These are phyloP conservation scores for Aureobasidium leucospermi DNA, from an alignment of 2,329 filamentous ascomycete species.

Conservation along the genomic window DNA sequence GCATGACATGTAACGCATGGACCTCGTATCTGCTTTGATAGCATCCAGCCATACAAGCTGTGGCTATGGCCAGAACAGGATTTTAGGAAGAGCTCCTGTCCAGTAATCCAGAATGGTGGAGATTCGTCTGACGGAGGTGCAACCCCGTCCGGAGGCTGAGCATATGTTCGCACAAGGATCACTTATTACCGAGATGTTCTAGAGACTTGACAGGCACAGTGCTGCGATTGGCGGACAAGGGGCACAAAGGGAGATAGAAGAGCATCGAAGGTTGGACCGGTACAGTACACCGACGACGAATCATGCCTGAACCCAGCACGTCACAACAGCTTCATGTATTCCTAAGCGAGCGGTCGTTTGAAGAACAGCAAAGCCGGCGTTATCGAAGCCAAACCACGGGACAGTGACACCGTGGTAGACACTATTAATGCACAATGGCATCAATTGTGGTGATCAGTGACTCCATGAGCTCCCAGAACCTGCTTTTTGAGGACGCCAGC, in stretches of 20 bases:
- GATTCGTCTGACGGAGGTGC: too few species aligned
- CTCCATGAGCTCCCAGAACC: not conserved
- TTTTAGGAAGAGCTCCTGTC: too few species aligned
- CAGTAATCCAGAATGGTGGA: too few species aligned
- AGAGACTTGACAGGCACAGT: not conserved
- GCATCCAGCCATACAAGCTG: too few species aligned
- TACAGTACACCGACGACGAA: not conserved
- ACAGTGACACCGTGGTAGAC: conserved; percentile 1
- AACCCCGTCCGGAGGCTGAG: not conserved
- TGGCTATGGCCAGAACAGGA: too few species aligned
- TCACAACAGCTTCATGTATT: not conserved
- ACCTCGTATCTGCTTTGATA: too few species aligned
- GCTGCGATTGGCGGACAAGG: not conserved
- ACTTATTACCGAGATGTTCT: not conserved
- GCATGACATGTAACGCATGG: too few species aligned
- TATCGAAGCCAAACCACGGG: not conserved
- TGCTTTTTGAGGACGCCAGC: conserved; percentile 1
- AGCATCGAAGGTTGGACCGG: not conserved
- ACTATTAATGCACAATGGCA: conserved; percentile 8
- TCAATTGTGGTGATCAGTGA: conserved; percentile 9
- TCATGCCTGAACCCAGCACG: not conserved
- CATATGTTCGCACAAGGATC: not conserved
- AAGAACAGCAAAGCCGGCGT: not conserved
- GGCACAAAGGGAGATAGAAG: not conserved
- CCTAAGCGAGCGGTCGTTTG: not conserved